phyloP scores from a whole-genome alignment of 768 basidiomycete species.

The Coprinopsis strossmayeri region DNA sequence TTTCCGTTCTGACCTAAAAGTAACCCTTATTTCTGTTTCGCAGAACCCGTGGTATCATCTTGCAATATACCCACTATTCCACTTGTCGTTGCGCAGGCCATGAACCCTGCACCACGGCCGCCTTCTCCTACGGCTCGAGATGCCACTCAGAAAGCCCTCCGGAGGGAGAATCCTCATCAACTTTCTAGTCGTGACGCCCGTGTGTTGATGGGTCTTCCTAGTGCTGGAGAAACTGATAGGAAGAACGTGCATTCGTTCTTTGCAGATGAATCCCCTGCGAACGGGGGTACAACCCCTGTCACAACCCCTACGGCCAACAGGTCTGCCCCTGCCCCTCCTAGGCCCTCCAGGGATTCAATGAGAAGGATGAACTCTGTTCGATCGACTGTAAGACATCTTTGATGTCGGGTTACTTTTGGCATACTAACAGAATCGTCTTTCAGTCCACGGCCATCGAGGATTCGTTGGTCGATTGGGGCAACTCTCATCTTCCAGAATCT shows the following conservation, averaged over 20 bases:
- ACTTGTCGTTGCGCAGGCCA: constrained; percentile 87
- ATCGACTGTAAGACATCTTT: constrained; percentile 19
- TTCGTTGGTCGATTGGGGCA: constrained; percentile 82
- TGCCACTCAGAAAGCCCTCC: constrained; percentile 81
- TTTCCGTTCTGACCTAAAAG: constrained; percentile 6
- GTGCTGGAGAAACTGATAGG: constrained; percentile 34
- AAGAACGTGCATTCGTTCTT: constrained; percentile 51
- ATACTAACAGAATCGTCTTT: not conserved
- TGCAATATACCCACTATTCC: constrained; percentile 97
- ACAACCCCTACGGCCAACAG: constrained; percentile 16
- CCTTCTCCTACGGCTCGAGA: constrained; percentile 86
- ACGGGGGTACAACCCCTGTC: constrained; percentile 13
- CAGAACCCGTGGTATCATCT: constrained; percentile 92
- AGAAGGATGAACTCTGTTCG: constrained; percentile 34
- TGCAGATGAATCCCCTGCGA: constrained; percentile 27
- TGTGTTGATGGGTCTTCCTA: constrained; percentile 59
- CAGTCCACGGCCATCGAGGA: constrained; percentile 26
- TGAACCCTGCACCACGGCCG: constrained; percentile 93
- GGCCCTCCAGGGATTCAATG: constrained; percentile 64
- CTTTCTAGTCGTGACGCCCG: constrained; percentile 76
- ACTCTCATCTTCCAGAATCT: constrained; percentile 65
- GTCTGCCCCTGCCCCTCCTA: constrained; percentile 42
- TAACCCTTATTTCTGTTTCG: constrained; percentile 11
- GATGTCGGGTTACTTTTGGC: not conserved
- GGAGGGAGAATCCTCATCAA: constrained; percentile 80